Percentiles rank a stretch among this genome's conserved stretches.
Conservation (phyloP, 2,329 filamentous ascomycete species). For the Beauveria sp. region DNA sequence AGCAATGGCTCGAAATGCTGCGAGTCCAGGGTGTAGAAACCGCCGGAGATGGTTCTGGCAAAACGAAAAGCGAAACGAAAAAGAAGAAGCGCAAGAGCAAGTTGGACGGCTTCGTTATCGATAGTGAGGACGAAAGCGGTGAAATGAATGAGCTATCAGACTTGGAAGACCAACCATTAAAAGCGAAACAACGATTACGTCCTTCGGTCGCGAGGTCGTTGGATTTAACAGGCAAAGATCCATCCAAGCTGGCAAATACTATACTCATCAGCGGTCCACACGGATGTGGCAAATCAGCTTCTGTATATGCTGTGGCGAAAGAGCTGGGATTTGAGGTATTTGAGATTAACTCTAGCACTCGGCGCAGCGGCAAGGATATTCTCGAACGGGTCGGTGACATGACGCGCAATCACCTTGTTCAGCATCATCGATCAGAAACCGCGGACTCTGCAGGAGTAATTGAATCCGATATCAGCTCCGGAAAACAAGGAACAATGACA, state of each 20-base stretch:
- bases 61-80: conserved; percentile 27
- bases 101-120: conserved; percentile 72
- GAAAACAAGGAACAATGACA: conserved; percentile 71
- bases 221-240: conserved; percentile 27
- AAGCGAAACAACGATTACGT: conserved; percentile 21
- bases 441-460: conserved; percentile 24
- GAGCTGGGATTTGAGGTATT: conserved; percentile 92
- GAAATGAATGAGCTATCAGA: conserved; percentile 64
- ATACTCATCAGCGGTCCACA: conserved; percentile 84
- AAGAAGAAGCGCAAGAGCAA: conserved; percentile 68
- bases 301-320: conserved; percentile 84
- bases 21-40: conserved; percentile 71
- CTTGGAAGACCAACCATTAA: conserved; percentile 24
- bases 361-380: conserved; percentile 82
- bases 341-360: conserved; percentile 79
- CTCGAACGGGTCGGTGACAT: conserved; percentile 92
- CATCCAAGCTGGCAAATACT: conserved; percentile 56
- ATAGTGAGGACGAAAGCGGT: conserved; percentile 66
- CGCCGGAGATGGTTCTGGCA: conserved; percentile 31
- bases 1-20: conserved; percentile 72
- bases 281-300: conserved; percentile 88
- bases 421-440: conserved; percentile 34
- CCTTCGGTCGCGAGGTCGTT: conserved; percentile 48
- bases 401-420: conserved; percentile 88
- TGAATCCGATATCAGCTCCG: conserved; percentile 51